Evolutionary conservation across 352 stramenopile species (phyloP), one percentile per base, ranked within the genome.

Genomic region (Nothophytophthora sp.): DNA sequence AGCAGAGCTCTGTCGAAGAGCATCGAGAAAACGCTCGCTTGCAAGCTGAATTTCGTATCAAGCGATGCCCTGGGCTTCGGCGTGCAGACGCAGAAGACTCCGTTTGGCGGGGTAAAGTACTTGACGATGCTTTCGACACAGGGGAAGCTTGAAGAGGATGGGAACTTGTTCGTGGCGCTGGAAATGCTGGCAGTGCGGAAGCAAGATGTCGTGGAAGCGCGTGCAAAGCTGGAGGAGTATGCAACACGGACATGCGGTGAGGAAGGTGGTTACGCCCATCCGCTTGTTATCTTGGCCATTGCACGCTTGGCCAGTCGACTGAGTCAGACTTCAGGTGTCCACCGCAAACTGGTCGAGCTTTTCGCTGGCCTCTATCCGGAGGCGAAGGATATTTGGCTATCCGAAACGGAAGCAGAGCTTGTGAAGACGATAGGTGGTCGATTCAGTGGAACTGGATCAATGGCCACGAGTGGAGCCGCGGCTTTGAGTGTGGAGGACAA

Each of bases 341-440:
- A 72, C 12, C 54, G 33, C 16, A 73, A 83, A 34, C 60, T 86
- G 4, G 38, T 86, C 15, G 35, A 67, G 32, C 40, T 86, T 2
- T 87, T 94, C 28, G 44, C 67, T 22, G 45, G 57, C 12, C 28
- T 88, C 15, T 90, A 86, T 50, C 73, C 78, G 10, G 67, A 80
- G 8, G 75, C 75, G 10, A 70, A 54, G 9, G 55, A 55, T 0
- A 23, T 65, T 3, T 92, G 78, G 73, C 24, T 89, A 13, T 63
- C 22, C n/a, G 30, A 53, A 7, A 16, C 53, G 0, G 79, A 92
- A 38, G 36, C 50, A 3, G 32, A 53, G 13, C 38, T 60, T 9
- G 32, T 58, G 27, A 33, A 59, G 19, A 24, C 35, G 16, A 23
- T 12, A 7, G 6, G 15, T 19, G 28, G 16, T 15, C 16, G 16